A percentile compares a stretch with the other conserved stretches of the same genome.
Evolutionary conservation across 2,329 filamentous ascomycete species (phyloP).

Genomic region (Clonostachys byssicola): DNA sequence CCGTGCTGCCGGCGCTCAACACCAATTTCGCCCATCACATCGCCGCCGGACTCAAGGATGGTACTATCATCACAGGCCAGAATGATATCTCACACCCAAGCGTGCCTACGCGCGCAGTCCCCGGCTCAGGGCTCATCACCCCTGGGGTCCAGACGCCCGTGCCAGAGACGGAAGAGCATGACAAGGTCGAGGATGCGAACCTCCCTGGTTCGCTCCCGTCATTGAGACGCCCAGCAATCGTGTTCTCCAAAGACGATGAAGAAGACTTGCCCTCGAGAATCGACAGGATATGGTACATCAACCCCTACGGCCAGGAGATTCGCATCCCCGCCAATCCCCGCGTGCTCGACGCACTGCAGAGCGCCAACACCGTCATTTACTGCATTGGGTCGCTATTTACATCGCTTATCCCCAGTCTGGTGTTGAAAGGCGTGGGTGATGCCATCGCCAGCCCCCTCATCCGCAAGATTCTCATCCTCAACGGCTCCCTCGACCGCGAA

Average conservation of each 20-base stretch:
- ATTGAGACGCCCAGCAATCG: conserved; percentile 75
- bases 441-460: conserved; percentile 39
- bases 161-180: conserved; percentile 47
- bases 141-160: conserved; percentile 16
- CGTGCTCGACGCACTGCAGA: conserved; percentile 64
- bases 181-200: conserved; percentile 74
- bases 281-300: conserved; percentile 90
- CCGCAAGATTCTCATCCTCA: conserved; percentile 78
- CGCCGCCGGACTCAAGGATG: conserved; percentile 73
- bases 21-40: conserved; percentile 96
- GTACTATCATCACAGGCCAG: conserved; percentile 79
- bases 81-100: conserved; percentile 89
- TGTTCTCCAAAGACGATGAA: conserved; percentile 72
- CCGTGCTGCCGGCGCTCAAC: conserved; percentile 86
- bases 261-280: conserved; percentile 77
- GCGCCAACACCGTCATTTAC: conserved; percentile 72
- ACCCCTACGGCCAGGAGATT: conserved; percentile 97
- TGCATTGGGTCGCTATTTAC: conserved; percentile 95
- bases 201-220: conserved; percentile 77
- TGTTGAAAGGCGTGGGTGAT: conserved; percentile 69
- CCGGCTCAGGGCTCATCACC: conserved; percentile 13
- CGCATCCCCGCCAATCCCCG: conserved; percentile 78
- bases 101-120: conserved; percentile 47
- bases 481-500: conserved; percentile 80
- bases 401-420: conserved; percentile 76